Evolutionary conservation across 306 rosid genomes (phyloP).

Genomic region (Trichosanthes cucumerina): DNA sequence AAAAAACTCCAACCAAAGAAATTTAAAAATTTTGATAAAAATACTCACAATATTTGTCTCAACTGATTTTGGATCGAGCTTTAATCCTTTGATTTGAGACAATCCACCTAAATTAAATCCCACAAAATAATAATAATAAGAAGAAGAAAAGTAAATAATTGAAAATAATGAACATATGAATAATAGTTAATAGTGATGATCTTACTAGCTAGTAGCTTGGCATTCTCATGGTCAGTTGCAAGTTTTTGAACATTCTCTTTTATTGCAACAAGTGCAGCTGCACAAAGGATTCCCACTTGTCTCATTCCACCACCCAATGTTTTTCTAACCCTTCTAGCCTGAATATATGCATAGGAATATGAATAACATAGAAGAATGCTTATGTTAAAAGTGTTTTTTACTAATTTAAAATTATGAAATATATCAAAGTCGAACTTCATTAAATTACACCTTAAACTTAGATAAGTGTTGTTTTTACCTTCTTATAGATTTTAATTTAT

Average conservation of each 20-base stretch:
- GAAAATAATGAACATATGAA: background rate
- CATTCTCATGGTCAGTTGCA: slow-evolving; percentile 65
- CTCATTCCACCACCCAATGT: slow-evolving; percentile 98
- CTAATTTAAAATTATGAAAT: too few relatives aligned
- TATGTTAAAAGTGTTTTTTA: too few relatives aligned
- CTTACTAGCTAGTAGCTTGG: slow-evolving; percentile 64
- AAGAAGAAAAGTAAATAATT: background rate
- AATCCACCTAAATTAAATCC: slow-evolving; percentile 36
- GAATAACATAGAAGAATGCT: too few relatives aligned
- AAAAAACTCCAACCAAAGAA: background rate
- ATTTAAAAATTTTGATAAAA: background rate
- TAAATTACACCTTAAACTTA: too few relatives aligned
- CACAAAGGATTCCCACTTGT: slow-evolving; percentile 76
- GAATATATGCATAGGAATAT: background rate
- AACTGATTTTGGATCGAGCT: slow-evolving; percentile 31
- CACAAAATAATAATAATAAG: too few relatives aligned
- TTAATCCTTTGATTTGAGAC: slow-evolving; percentile 45
- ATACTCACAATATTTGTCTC: slow-evolving; percentile 84
- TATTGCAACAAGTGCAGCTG: slow-evolving; percentile 72
- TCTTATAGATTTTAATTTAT: too few relatives aligned
- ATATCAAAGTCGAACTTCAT: too few relatives aligned
- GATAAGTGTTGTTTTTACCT: too few relatives aligned
- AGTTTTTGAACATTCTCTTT: slow-evolving; percentile 62
- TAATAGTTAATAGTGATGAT: background rate
- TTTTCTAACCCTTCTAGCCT: slow-evolving; percentile 82